A percentile compares a stretch with the other conserved stretches of the same genome.
These are phyloP conservation scores for Coniella lustricola DNA, from an alignment of 2,329 filamentous ascomycete species.

Conservation along the genomic window DNA sequence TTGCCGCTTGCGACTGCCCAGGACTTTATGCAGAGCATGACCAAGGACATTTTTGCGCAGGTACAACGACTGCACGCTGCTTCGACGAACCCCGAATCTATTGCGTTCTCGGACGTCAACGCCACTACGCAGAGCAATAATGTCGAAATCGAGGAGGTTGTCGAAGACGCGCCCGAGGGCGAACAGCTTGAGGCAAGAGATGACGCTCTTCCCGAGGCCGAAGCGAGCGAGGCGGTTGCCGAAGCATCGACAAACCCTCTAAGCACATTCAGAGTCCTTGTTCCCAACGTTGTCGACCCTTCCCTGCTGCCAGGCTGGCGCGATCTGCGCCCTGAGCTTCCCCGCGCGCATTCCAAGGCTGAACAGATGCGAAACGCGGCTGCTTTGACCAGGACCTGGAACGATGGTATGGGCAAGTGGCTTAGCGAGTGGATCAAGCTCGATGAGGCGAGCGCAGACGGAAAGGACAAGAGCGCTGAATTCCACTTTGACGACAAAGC, in stretches of 20 bases:
- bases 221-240: too few species aligned
- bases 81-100: conserved; percentile 33
- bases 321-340: conserved; percentile 32
- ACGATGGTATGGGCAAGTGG: conserved; percentile 33
- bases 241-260: background rate
- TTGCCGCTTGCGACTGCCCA: conserved; percentile 35
- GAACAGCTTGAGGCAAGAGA: conserved; percentile 5
- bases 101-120: conserved; percentile 40
- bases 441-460: conserved; percentile 17
- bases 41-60: conserved; percentile 35
- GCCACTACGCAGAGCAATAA: conserved; percentile 22
- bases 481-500: conserved; percentile 5
- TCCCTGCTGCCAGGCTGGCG: conserved; percentile 48
- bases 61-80: conserved; percentile 41
- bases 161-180: conserved; percentile 14
- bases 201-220: background rate
- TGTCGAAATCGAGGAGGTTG: conserved; percentile 18
- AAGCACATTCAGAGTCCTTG: conserved; percentile 39
- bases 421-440: conserved; percentile 38
- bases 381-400: conserved; percentile 44
- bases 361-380: conserved; percentile 50
- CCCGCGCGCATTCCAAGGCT: conserved; percentile 37
- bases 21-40: conserved; percentile 29
- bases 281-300: conserved; percentile 47
- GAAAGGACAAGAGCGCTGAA: conserved; percentile 7